Evolutionary conservation across 805 yeast genomes (phyloP).

Genomic region (Ogataea sp.): DNA sequence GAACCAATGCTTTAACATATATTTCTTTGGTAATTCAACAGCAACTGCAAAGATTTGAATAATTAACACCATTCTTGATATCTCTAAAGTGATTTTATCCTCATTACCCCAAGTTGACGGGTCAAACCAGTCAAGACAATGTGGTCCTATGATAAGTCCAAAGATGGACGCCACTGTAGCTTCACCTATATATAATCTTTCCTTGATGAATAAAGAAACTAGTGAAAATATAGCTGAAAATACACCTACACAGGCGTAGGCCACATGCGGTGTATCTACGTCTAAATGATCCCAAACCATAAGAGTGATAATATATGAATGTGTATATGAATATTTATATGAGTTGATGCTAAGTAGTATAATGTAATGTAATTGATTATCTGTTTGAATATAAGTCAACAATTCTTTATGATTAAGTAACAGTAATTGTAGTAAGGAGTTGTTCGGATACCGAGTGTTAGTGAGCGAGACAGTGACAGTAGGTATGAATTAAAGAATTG

Average conservation of each 20-base stretch:
- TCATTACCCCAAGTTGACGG: constrained; percentile 52
- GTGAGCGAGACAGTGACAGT: too few species aligned
- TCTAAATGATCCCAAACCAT: constrained; percentile 27
- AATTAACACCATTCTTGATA: constrained; percentile 56
- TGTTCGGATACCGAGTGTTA: too few species aligned
- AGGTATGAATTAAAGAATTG: too few species aligned
- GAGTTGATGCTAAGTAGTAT: too few species aligned
- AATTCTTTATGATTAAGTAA: too few species aligned
- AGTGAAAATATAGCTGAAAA: constrained; percentile 51
- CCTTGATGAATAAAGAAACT: constrained; percentile 51
- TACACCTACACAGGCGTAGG: constrained; percentile 54
- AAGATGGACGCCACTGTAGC: constrained; percentile 59
- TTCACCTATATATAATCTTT: constrained; percentile 53
- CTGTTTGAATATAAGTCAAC: too few species aligned
- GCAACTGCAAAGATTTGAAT: constrained; percentile 69
- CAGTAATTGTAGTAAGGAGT: too few species aligned
- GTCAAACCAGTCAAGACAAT: constrained; percentile 48
- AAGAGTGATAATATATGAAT: too few species aligned
- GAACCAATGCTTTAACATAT: constrained; percentile 50
- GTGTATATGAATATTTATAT: too few species aligned
- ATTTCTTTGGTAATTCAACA: constrained; percentile 63
- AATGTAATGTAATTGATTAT: too few species aligned
- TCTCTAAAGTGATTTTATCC: constrained; percentile 46
- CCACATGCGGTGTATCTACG: constrained; percentile 26
- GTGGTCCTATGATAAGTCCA: constrained; percentile 55